These are phyloP conservation scores for Spencermartinsiella europaea DNA, from an alignment of 805 yeast species.

Conservation along the genomic window DNA sequence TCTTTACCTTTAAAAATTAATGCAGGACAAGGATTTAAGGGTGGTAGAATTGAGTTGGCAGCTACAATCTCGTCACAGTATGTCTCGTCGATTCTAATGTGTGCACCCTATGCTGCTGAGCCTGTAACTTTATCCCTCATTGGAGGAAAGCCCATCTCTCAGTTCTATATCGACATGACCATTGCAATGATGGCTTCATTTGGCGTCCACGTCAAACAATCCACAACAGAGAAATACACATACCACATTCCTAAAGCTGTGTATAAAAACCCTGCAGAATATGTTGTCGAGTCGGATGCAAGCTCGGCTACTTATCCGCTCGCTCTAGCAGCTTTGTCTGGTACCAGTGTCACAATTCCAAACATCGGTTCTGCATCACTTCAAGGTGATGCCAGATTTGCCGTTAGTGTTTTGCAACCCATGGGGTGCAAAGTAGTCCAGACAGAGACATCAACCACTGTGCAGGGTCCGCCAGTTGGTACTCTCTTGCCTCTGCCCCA, in stretches of 20 bases:
- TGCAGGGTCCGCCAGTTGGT: slow-evolving; percentile 78
- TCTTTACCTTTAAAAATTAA: slow-evolving; percentile 74
- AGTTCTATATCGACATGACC: slow-evolving; percentile 95
- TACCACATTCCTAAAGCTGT: slow-evolving; percentile 84
- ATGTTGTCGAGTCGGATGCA: slow-evolving; percentile 93
- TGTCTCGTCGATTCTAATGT: slow-evolving; percentile 92
- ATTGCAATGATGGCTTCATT: slow-evolving; percentile 89
- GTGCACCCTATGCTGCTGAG: slow-evolving; percentile 90
- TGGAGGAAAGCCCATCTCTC: slow-evolving; percentile 97
- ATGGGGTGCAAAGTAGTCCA: slow-evolving; percentile 94
- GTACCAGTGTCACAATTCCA: slow-evolving; percentile 87
- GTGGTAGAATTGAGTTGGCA: slow-evolving; percentile 89
- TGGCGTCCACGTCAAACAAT: slow-evolving; percentile 71
- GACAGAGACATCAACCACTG: slow-evolving; percentile 82
- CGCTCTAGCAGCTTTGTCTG: slow-evolving; percentile 95
- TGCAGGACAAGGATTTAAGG: slow-evolving; percentile 68
- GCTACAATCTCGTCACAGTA: slow-evolving; percentile 98
- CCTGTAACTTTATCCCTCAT: slow-evolving; percentile 85
- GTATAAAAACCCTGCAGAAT: slow-evolving; percentile 75
- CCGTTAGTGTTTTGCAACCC: slow-evolving; percentile 83
- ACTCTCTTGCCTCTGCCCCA: slow-evolving; percentile 59
- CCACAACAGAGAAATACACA: slow-evolving; percentile 69
- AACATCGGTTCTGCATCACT: slow-evolving; percentile 87
- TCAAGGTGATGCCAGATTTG: slow-evolving; percentile 97
- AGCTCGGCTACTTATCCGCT: slow-evolving; percentile 96